Evolutionary conservation across 768 basidiomycete genomes (phyloP).

Genomic region (Steccherinum ochraceum): DNA sequence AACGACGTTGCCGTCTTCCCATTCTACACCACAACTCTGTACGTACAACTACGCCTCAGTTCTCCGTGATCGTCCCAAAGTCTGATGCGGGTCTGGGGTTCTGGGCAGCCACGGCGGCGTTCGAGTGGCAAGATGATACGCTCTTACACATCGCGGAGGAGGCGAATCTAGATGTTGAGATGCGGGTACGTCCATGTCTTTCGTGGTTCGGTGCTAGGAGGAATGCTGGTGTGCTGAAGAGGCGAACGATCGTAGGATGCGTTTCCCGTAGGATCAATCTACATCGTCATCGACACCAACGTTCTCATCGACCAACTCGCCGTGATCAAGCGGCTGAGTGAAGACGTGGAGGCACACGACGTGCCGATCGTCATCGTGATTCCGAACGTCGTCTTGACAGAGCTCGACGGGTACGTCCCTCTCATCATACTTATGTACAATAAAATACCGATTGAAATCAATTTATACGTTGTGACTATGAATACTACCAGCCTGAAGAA

Average conservation of each 20-base stretch:
- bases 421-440: background rate
- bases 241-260: conserved; percentile 17
- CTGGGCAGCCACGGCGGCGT: too few species aligned
- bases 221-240: too few species aligned
- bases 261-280: conserved; percentile 21
- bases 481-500: conserved; percentile 37
- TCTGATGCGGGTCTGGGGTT: too few species aligned
- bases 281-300: conserved; percentile 74
- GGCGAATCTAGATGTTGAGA: conserved; percentile 65
- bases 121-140: conserved; percentile 35
- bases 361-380: conserved; percentile 60
- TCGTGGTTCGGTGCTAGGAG: background rate
- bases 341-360: conserved; percentile 44
- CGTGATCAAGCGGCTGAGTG: conserved; percentile 56
- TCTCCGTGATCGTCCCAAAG: too few species aligned
- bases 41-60: too few species aligned
- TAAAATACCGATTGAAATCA: background rate
- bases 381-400: conserved; percentile 69
- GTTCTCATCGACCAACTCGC: conserved; percentile 65
- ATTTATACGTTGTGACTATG: too few species aligned
- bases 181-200: conserved; percentile 44
- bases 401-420: conserved; percentile 61
- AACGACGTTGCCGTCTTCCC: too few species aligned
- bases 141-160: conserved; percentile 47
- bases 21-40: too few species aligned